Evolutionary conservation across 2,329 filamentous ascomycete species (phyloP).

Genomic region (Penicillium sp.): DNA sequence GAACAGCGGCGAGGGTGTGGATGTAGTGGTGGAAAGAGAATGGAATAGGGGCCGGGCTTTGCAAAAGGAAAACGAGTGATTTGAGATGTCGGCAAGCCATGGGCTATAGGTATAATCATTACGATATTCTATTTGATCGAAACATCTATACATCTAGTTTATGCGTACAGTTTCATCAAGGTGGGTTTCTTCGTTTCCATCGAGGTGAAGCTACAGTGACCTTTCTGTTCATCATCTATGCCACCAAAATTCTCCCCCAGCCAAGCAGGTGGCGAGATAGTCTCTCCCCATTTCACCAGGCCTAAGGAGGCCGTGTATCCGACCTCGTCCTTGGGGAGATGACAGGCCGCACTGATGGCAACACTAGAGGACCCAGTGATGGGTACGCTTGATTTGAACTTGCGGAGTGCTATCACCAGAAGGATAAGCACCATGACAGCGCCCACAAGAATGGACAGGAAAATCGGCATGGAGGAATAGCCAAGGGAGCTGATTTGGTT

Average conservation of each 20-base stretch:
- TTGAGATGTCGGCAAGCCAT: too few relatives aligned
- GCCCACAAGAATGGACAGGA: slow-evolving; percentile 9
- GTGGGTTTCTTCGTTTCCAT: slow-evolving; percentile 2
- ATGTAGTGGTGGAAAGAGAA: too few relatives aligned
- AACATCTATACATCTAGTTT: neutral
- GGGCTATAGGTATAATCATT: too few relatives aligned
- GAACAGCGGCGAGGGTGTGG: neutral
- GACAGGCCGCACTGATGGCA: slow-evolving; percentile 37
- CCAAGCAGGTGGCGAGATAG: neutral
- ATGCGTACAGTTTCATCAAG: slow-evolving; percentile 7
- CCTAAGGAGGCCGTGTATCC: neutral
- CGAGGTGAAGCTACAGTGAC: slow-evolving; percentile 9
- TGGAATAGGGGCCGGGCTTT: too few relatives aligned
- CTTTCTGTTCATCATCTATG: neutral
- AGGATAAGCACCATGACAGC: slow-evolving; percentile 11
- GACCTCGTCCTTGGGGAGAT: neutral
- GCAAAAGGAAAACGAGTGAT: too few relatives aligned
- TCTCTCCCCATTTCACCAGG: slow-evolving; percentile 6
- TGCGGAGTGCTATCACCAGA: slow-evolving; percentile 15
- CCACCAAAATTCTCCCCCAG: neutral
- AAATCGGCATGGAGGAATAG: slow-evolving; percentile 12
- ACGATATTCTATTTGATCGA: too few relatives aligned
- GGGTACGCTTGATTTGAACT: slow-evolving; percentile 30
- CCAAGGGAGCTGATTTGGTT: slow-evolving; percentile 8
- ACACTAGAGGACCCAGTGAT: slow-evolving; percentile 32